Conservation (phyloP, 2,329 filamentous ascomycete genomes). For the Penicillium sp. region DNA sequence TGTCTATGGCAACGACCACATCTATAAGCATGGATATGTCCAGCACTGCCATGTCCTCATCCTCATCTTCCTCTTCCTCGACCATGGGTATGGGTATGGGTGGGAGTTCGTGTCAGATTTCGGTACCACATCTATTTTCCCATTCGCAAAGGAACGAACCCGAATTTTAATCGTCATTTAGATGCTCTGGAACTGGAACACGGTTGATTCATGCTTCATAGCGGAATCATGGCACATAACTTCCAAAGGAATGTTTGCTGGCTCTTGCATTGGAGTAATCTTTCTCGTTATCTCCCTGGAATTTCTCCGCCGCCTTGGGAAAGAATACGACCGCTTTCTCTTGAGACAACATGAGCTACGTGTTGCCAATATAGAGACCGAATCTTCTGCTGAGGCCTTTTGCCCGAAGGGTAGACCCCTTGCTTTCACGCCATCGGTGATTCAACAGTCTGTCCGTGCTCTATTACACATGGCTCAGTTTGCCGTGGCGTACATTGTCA, state of each 20-base stretch:
- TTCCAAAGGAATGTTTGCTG: neutral
- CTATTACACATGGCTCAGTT: neutral
- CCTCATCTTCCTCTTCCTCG: neutral
- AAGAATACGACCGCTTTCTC: neutral
- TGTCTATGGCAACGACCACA: too few relatives aligned
- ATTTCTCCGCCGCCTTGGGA: neutral
- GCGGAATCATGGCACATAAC: neutral
- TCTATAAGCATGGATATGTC: neutral
- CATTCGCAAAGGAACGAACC: neutral
- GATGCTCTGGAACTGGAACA: neutral
- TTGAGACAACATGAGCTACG: neutral
- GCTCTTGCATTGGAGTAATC: neutral
- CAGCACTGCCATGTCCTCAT: neutral
- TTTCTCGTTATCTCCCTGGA: neutral
- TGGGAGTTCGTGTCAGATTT: neutral
- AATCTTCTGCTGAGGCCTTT: neutral
- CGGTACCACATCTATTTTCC: neutral
- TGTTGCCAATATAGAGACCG: neutral
- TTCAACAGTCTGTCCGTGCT: neutral
- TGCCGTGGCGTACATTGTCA: neutral
- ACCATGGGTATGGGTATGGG: neutral
- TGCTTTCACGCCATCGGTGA: neutral
- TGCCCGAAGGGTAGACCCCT: neutral
- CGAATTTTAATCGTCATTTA: neutral
- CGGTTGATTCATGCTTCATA: neutral